phyloP scores from a whole-genome alignment of 169 alveolate species.

The Cryptosporidium baileyi region DNA sequence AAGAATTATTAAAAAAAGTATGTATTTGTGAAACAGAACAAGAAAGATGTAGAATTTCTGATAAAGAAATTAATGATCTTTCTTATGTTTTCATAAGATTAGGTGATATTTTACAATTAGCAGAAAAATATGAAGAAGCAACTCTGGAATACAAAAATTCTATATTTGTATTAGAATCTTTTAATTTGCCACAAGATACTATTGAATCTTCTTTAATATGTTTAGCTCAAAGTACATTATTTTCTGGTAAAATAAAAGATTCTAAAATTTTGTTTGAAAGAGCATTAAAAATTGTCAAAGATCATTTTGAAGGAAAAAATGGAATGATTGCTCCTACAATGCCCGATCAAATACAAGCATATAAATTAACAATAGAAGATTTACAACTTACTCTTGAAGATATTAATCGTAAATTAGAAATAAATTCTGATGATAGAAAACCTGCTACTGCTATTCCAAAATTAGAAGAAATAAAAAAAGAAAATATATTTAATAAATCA shows the following conservation, averaged over 20 bases:
- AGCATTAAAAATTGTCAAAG: not conserved
- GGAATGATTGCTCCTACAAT: slow-evolving; percentile 39
- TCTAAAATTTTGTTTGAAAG: slow-evolving; percentile 41
- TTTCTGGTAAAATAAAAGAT: slow-evolving; percentile 38
- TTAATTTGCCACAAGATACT: slow-evolving; percentile 19
- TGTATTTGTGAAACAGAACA: not conserved
- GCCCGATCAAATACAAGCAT: slow-evolving; percentile 23
- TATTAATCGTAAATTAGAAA: slow-evolving; percentile 28
- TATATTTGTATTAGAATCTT: slow-evolving; percentile 30
- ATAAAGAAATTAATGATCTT: slow-evolving; percentile 48
- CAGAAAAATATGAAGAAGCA: slow-evolving; percentile 58
- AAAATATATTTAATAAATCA: slow-evolving; percentile 28
- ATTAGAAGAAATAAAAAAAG: slow-evolving; percentile 43
- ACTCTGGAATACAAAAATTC: slow-evolving; percentile 43
- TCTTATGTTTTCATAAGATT: slow-evolving; percentile 47
- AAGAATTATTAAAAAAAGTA: slow-evolving; percentile 5
- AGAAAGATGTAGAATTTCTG: slow-evolving; percentile 30
- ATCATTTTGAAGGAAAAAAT: slow-evolving; percentile 40
- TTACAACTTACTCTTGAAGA: slow-evolving; percentile 63
- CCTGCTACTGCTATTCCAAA: slow-evolving; percentile 61
- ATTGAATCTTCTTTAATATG: slow-evolving; percentile 54
- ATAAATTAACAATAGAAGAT: slow-evolving; percentile 54
- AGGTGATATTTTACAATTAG: slow-evolving; percentile 55
- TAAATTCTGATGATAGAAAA: slow-evolving; percentile 26
- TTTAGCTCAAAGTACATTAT: slow-evolving; percentile 64